A percentile compares a stretch with the other conserved stretches of the same genome.
Conservation (phyloP, 495 filamentous ascomycete species). For the Daldinia decipiens region DNA sequence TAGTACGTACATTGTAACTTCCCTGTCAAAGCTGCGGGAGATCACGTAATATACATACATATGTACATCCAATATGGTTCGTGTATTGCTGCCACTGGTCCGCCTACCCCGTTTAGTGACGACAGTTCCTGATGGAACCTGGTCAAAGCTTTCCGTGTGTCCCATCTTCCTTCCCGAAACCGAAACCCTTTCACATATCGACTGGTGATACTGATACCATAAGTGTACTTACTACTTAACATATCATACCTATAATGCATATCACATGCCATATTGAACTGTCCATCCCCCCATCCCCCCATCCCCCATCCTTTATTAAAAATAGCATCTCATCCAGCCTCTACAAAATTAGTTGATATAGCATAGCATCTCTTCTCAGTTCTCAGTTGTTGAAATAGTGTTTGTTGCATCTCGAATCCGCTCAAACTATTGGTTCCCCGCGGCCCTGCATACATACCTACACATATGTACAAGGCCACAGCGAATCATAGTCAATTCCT, state of each 20-base stretch:
- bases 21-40: constrained; percentile 22
- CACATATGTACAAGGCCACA: constrained; percentile 23
- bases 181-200: background rate
- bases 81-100: constrained; percentile 13
- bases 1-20: background rate
- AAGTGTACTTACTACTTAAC: background rate
- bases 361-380: constrained; percentile 15
- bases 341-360: background rate
- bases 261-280: constrained; percentile 12
- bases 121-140: constrained; percentile 20
- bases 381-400: constrained; percentile 30
- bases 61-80: constrained; percentile 17
- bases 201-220: background rate
- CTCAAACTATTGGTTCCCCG: constrained; percentile 34
- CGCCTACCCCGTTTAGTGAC: constrained; percentile 33
- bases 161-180: constrained; percentile 22
- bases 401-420: constrained; percentile 36
- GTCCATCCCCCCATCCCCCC: background rate
- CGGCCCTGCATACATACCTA: constrained; percentile 22
- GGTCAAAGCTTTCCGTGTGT: constrained; percentile 11
- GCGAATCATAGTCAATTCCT: constrained; percentile 27
- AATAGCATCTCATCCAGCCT: background rate
- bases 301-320: background rate
- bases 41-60: background rate
- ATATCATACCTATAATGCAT: background rate